phyloP scores from a whole-genome alignment of 2,329 filamentous ascomycete genomes.

The Penicillium oxalicum region DNA sequence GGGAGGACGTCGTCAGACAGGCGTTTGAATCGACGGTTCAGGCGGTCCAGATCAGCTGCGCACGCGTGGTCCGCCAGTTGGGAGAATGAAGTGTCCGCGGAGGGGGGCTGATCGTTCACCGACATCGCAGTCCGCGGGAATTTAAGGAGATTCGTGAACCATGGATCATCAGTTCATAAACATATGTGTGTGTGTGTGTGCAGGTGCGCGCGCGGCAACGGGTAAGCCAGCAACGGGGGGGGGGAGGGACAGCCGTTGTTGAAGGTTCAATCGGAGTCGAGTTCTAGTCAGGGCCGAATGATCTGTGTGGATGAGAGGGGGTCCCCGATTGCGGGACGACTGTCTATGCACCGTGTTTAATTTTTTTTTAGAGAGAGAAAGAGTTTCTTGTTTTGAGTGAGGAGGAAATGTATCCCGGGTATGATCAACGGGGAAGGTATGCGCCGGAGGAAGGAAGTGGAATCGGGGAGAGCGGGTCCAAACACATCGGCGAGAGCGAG shows the following conservation, averaged over 20 bases:
- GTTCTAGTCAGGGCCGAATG: no score
- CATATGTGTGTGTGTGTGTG: no score
- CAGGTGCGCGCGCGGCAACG: conserved; percentile 1
- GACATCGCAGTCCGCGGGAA: conserved; percentile 35
- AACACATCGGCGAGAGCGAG: conserved; percentile 14
- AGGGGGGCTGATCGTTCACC: conserved; percentile 30
- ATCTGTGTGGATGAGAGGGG: background rate
- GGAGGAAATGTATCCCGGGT: background rate
- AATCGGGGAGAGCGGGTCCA: conserved; percentile 9
- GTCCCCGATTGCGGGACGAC: no score
- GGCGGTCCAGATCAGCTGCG: conserved; percentile 23
- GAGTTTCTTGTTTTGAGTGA: background rate
- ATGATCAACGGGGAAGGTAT: conserved; percentile 6
- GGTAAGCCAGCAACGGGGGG: background rate
- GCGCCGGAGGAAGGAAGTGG: conserved; percentile 5
- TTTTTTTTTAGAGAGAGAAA: no score
- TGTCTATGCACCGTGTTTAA: no score
- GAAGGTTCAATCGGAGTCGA: no score
- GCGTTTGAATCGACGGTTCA: conserved; percentile 35
- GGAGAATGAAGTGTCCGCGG: conserved; percentile 22
- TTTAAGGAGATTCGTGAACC: conserved; percentile 8
- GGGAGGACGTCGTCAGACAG: conserved; percentile 41
- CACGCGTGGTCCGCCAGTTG: conserved; percentile 16
- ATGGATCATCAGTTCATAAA: conserved; percentile 5
- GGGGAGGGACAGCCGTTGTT: no score